Evolutionary conservation across 1,284 basidiomycete species (phyloP), one percentile per base, ranked within the genome.

Genomic region (Kwoniella shivajii): DNA sequence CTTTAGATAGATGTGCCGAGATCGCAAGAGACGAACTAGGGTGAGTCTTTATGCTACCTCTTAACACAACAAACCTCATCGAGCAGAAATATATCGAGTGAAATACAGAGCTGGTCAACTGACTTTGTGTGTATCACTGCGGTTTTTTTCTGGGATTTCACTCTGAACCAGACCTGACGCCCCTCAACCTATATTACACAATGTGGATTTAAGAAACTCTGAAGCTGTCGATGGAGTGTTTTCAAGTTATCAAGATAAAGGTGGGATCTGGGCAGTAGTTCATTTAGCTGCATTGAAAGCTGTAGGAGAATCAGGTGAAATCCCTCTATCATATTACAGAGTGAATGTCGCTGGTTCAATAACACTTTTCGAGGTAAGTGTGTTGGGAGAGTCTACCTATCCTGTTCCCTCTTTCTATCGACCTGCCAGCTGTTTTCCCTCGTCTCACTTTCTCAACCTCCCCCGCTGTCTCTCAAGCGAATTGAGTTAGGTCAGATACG

Each of bases 241-340:
- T 67, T 85, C 88, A 57, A 83, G 85, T 69, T 92, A 93, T 75
- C 73, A 77, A 52, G 30, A 34, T 0, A 88, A 90, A 69, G 90
- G 90, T 38, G 92, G 91, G n/a, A 92, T 99, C 68, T 97, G 92
- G 89, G 95, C 92, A 56, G 92, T 97, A 45, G 84, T 99, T 60
- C 96, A 99, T 77, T 86, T 98, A 58, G 96, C 95, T 22, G 96
- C 96, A 3, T 88, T 92, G 82, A 99, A 99, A 82, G 93, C 95
- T 14, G 96, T 99, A 27, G 96, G 96, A 50, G 96, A 99, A 79
- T 93, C 90, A n/a, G 88, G 88, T 26, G 90, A 97, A 79, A 88
- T 92, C 57, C 96, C 96, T 13, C 80, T 99, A 73, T 85, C 87
- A 14, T 98, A 97, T 80, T 97, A 97, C 76, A 81, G 84, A 65